phyloP scores from a whole-genome alignment of 805 yeast genomes.

The Yarrowia sp. region DNA sequence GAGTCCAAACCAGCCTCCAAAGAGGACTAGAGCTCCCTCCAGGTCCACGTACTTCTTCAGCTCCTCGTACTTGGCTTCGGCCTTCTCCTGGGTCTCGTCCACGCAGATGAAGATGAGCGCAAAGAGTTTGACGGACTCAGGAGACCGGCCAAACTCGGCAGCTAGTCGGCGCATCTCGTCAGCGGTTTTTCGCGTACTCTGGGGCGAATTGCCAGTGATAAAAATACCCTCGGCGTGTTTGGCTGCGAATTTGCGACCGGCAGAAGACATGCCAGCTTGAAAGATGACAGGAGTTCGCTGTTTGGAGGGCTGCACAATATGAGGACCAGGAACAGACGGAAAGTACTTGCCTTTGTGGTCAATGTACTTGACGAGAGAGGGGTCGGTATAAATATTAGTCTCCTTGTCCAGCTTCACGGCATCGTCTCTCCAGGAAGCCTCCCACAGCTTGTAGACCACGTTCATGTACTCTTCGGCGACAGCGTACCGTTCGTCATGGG shows the following conservation, averaged over 20 bases:
- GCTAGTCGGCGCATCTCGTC: conserved; percentile 51
- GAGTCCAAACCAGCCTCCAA: conserved; percentile 55
- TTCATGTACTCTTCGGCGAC: conserved; percentile 54
- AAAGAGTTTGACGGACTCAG: conserved; percentile 52
- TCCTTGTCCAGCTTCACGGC: conserved; percentile 49
- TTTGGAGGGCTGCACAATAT: conserved; percentile 55
- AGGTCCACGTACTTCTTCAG: conserved; percentile 51
- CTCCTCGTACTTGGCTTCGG: conserved; percentile 51
- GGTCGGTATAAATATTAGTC: conserved; percentile 45
- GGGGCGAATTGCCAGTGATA: conserved; percentile 52
- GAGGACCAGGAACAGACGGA: conserved; percentile 54
- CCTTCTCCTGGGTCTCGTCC: conserved; percentile 55
- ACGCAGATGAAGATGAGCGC: conserved; percentile 52
- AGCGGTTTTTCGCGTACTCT: conserved; percentile 47
- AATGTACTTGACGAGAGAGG: conserved; percentile 54
- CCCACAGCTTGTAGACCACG: conserved; percentile 53
- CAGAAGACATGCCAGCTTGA: conserved; percentile 56
- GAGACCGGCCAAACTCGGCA: conserved; percentile 51
- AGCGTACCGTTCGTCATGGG: conserved; percentile 54
- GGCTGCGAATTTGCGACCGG: conserved; percentile 55
- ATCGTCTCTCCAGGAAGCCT: conserved; percentile 57
- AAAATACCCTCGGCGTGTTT: conserved; percentile 56
- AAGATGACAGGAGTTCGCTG: conserved; percentile 56
- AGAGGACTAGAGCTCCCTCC: conserved; percentile 55
- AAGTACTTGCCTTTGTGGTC: conserved; percentile 54